These are phyloP conservation scores for Tylopilus vinaceipallidus DNA, from an alignment of 768 basidiomycete genomes.

Conservation along the genomic window DNA sequence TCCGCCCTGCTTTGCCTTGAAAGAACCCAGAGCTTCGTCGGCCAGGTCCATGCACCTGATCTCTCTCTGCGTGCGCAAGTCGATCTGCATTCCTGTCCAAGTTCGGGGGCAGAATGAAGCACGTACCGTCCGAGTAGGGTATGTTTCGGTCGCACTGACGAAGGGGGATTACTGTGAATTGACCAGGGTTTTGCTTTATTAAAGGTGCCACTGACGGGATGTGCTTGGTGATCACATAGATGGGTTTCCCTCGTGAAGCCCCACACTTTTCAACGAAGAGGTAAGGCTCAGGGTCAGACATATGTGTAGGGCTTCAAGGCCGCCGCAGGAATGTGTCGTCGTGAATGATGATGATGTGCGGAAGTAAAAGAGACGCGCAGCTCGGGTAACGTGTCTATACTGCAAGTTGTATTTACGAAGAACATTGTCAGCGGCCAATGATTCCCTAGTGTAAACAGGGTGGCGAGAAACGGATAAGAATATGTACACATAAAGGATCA, in stretches of 20 bases:
- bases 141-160: slow-evolving; percentile 31
- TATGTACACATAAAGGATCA: slow-evolving; percentile 31
- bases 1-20: slow-evolving; percentile 39
- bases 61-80: slow-evolving; percentile 35
- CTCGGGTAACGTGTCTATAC: slow-evolving; percentile 27
- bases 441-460: slow-evolving; percentile 26
- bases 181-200: not conserved
- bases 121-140: slow-evolving; percentile 35
- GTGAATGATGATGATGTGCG: slow-evolving; percentile 22
- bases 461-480: slow-evolving; percentile 30
- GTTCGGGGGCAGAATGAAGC: not conserved
- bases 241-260: slow-evolving; percentile 40
- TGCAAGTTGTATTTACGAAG: slow-evolving; percentile 29
- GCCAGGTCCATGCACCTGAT: slow-evolving; percentile 45
- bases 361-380: slow-evolving; percentile 25
- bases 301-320: slow-evolving; percentile 11
- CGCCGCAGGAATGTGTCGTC: slow-evolving; percentile 13
- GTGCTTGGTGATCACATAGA: slow-evolving; percentile 43
- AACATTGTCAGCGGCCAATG: slow-evolving; percentile 25
- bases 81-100: slow-evolving; percentile 4
- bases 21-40: slow-evolving; percentile 38
- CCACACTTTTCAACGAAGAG: slow-evolving; percentile 43
- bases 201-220: slow-evolving; percentile 36
- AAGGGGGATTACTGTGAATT: slow-evolving; percentile 18
- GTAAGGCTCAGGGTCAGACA: slow-evolving; percentile 33